Conservation (phyloP, 1,139 yeast genomes). For the Arxiozyma telluris region DNA sequence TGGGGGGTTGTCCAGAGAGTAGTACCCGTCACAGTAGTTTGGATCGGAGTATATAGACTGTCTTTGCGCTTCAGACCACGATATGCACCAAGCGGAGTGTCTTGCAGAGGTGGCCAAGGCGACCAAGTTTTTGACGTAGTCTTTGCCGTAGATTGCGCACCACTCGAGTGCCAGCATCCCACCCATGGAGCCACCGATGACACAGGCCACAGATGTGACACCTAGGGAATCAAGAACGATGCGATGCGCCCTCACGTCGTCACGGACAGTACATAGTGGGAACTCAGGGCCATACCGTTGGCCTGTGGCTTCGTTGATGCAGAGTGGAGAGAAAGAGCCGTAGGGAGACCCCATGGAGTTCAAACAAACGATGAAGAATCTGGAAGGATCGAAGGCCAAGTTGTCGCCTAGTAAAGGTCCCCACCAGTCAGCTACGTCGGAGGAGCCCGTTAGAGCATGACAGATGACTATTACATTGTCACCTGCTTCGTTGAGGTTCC, state of each 20-base stretch:
- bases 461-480: slow-evolving; percentile 80
- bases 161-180: slow-evolving; percentile 96
- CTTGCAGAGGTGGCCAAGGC: slow-evolving; percentile 92
- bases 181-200: slow-evolving; percentile 97
- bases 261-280: slow-evolving; percentile 85
- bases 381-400: slow-evolving; percentile 82
- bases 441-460: slow-evolving; percentile 92
- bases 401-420: slow-evolving; percentile 86
- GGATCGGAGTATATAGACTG: slow-evolving; percentile 95
- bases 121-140: slow-evolving; percentile 61
- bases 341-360: slow-evolving; percentile 93
- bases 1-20: slow-evolving; percentile 69
- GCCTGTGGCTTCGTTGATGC: slow-evolving; percentile 63
- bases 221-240: slow-evolving; percentile 64
- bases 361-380: slow-evolving; percentile 76
- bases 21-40: slow-evolving; percentile 80
- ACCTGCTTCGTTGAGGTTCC: slow-evolving; percentile 53
- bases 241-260: slow-evolving; percentile 77
- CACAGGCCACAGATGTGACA: slow-evolving; percentile 68
- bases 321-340: slow-evolving; percentile 89
- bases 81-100: slow-evolving; percentile 96
- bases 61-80: slow-evolving; percentile 98
- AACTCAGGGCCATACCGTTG: slow-evolving; percentile 86
- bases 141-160: slow-evolving; percentile 56
- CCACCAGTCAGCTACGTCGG: slow-evolving; percentile 98